Base-by-base conservation (phyloP, 2,329 filamentous ascomycete genomes). In the Penicillium decumbens region DNA sequence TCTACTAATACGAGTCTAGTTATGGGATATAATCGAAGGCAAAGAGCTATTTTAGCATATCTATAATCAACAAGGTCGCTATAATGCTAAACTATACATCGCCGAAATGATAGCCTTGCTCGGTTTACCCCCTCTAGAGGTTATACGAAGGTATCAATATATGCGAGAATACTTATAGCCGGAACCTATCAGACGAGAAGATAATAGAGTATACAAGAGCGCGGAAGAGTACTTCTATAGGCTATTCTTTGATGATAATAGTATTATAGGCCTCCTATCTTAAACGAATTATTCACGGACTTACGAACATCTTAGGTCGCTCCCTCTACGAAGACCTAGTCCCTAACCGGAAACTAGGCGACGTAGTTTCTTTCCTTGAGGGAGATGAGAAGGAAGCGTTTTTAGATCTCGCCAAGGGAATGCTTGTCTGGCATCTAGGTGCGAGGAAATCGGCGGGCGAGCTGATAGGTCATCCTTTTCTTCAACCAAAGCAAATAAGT, bases 41-140 rank as follows among this genome's bases (percentile, higher is more conserved):
- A 65, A 64, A 60, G 67, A 69, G 45, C 54, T 72, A 50, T 73
- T 72, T 48, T 62, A 46, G 45, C 58, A 65, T 53, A 67, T 71
- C 15, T 52, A 69, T 59, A 58, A 68, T 54, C 33, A 64, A 51
- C 24, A 69, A 37, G 65, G 65, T 51, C 54, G 55, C 23, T 75
- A 75, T 41, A 59, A 65, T 58, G 59, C 67, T 33, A 69, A 65
- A 62, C 37, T 59, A 43, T 68, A 75, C 49, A 51, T 76, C 8
- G 71, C 72, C 5, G 64, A 75, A 53, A 75, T 76, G 63, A 72
- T 73, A 45, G 67, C 65, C 15, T 60, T 75, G 48, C 55, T 75
- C 2, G 72, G 72, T 12, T 64, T 62, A 30, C 71, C 72, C 4
- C 70, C 68, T 38, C 61, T 53, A 47, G 64, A 68, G 48, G 39